Percentiles rank a stretch among this genome's conserved stretches.
Conservation (phyloP, 495 filamentous ascomycete species). For the Penicillium salamii region DNA sequence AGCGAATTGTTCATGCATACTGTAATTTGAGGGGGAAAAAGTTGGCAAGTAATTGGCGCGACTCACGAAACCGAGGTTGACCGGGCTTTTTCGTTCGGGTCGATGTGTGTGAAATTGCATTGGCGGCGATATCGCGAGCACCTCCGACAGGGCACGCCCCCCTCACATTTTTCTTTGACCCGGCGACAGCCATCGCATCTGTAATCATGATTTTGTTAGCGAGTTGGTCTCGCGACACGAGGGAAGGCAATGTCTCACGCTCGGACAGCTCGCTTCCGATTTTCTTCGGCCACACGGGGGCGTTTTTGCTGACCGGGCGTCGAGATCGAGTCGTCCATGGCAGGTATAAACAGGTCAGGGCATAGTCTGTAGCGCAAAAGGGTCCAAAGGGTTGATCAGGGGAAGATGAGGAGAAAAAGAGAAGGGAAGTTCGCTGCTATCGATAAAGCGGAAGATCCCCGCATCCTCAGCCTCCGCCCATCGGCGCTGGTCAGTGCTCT, state of each 20-base stretch:
- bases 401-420: slow-evolving; percentile 5
- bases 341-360: slow-evolving; percentile 20
- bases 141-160: slow-evolving; percentile 49
- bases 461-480: slow-evolving; percentile 12
- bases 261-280: slow-evolving; percentile 48
- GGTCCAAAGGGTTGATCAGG: not conserved
- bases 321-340: slow-evolving; percentile 26
- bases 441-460: slow-evolving; percentile 8
- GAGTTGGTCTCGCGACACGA: not conserved
- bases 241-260: slow-evolving; percentile 26
- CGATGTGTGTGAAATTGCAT: slow-evolving; percentile 47
- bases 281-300: slow-evolving; percentile 48
- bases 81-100: slow-evolving; percentile 36
- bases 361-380: slow-evolving; percentile 24
- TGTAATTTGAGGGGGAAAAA: too few species aligned
- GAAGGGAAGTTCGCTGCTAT: slow-evolving; percentile 7
- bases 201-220: slow-evolving; percentile 12
- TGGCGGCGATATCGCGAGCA: slow-evolving; percentile 47
- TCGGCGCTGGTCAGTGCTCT: not conserved
- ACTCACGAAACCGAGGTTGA: slow-evolving; percentile 41
- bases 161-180: slow-evolving; percentile 52
- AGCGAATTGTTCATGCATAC: too few species aligned
- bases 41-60: not conserved
- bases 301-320: slow-evolving; percentile 38
- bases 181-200: slow-evolving; percentile 49